phyloP scores from a whole-genome alignment of 163 green algal species.

The Smithsoniella earleae region DNA sequence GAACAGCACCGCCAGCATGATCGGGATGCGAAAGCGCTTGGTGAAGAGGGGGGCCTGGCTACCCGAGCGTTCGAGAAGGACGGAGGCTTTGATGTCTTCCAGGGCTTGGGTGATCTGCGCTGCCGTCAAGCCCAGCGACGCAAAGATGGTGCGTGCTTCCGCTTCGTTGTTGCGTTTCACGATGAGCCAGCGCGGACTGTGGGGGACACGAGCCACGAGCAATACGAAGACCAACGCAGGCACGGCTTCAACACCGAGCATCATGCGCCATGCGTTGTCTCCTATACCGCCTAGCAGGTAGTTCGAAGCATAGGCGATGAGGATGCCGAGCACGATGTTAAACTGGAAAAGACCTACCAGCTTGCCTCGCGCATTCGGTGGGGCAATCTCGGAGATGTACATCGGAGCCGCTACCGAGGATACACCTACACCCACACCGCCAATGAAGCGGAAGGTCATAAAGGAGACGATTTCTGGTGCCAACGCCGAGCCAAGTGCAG shows the following conservation, averaged over 20 bases:
- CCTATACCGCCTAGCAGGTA: neutral
- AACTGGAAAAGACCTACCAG: slow-evolving; percentile 29
- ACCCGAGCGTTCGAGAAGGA: neutral
- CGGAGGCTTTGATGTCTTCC: neutral
- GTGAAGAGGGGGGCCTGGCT: neutral
- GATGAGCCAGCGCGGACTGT: neutral
- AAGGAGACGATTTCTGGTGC: neutral
- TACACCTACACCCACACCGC: slow-evolving; percentile 2
- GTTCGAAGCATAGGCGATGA: slow-evolving; percentile 14
- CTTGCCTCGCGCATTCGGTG: neutral
- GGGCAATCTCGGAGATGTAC: slow-evolving; percentile 26
- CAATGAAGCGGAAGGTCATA: neutral
- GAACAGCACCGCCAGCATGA: neutral
- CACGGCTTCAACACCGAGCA: neutral
- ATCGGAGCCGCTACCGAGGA: slow-evolving; percentile 10
- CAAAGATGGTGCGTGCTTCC: neutral
- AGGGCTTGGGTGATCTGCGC: neutral
- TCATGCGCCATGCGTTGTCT: neutral
- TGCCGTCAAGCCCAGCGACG: neutral
- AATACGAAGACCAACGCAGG: neutral
- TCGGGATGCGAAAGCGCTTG: too few species aligned
- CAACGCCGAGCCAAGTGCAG: neutral
- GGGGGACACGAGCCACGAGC: neutral
- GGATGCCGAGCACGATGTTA: slow-evolving; percentile 28
- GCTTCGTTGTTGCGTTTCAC: neutral